Base-by-base conservation (phyloP, 495 filamentous ascomycete species). In the Hypoxylon crocopeplum region DNA sequence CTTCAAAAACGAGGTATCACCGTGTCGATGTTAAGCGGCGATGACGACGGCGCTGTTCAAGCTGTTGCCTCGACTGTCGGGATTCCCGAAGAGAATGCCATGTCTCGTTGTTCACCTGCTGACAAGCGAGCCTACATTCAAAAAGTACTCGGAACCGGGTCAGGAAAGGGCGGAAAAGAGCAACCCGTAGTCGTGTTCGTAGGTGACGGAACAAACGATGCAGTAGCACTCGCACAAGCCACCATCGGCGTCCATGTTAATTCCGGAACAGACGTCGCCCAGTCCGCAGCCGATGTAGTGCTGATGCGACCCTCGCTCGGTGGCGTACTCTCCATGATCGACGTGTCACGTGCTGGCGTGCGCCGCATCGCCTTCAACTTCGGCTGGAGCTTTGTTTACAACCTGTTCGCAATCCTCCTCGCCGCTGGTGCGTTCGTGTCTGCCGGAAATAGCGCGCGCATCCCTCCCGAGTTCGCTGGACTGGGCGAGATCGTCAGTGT, bases 141-240 rank as follows among this genome's bases (percentile, higher is more conserved):
- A 41, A 33, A 67, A 7, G 60, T 82, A 47, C 66, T 74, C 16
- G 49, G 10, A 30, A 20, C 22, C 6, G 34, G 29, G 16, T 1
- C 39, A 20, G 25, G 32, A 11, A 4, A 30, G 33, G 25, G 25
- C n/a, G 34, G 20, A n/a, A 54, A 44, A 46, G 68, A 71, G 40
- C 53, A 15, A 41, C 56, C 69, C 6, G 55, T 79, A 2, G 79
- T 91, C 16, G 56, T 92, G 13, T 92, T 93, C 71, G 79, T 81
- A 59, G 90, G 90, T 36, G 90, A 94, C 63, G 90, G 90, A 6
- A 90, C 88, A 3, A 94, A 94, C 70, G 90, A 93, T 67, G 88
- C 90, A 0, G 76, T 86, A 10, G 89, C 90, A 1, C 78, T 94
- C 5, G 82, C 87, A 2, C 80, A 84, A 61, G 88, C 90, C n/a